Evolutionary conservation across 2,329 filamentous ascomycete genomes (phyloP), one percentile per base, ranked within the genome.

Genomic region (Arthrobotrys pseudoclavata): DNA sequence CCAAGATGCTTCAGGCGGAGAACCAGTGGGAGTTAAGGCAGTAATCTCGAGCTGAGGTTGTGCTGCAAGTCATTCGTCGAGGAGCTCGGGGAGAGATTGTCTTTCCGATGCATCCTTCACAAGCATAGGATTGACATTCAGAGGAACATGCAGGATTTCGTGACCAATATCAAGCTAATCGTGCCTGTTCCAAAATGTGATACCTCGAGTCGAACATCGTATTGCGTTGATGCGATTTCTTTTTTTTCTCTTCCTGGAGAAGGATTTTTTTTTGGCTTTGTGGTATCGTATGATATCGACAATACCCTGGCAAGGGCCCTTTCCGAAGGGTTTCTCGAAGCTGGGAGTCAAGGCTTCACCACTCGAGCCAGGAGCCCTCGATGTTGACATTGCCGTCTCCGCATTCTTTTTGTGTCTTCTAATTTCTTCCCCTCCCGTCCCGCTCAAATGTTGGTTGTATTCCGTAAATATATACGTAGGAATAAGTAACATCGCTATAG

Each of bases 331-430:
- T 42, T 57, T 60, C 55, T 60, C 13, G 34, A 60, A 60, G 15
- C 34, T 60, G 26, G 55, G 31, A 20, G 40, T 57, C 7, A 34
- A 55, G 24, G 15, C 31, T 55, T 68, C 48, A 31, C 48, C 48
- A 9, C 34, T 26, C 29, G 15, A 40, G 68, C 55, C 18, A 71
- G 60, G 18, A 42, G 12, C 4, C 18, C 48, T 57, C 63, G 47
- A 52, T 40, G 20, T 66, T 70, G 64, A 66, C 50, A 64, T 12
- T 69, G 60, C 72, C 72, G 66, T 76, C 66, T 57, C 72, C 66
- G 72, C 57, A 12, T 45, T 40, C 12, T 9, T 45, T 61, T 66
- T 52, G 18, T 24, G 24, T 22, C 37, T 45, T 45, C 57, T 48
- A 10, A 34, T 20, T 40, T 26, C 29, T 48, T 52, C 18, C 52